Evolutionary conservation across 1,284 basidiomycete species (phyloP).

Genomic region (Ustilago xerochloae): DNA sequence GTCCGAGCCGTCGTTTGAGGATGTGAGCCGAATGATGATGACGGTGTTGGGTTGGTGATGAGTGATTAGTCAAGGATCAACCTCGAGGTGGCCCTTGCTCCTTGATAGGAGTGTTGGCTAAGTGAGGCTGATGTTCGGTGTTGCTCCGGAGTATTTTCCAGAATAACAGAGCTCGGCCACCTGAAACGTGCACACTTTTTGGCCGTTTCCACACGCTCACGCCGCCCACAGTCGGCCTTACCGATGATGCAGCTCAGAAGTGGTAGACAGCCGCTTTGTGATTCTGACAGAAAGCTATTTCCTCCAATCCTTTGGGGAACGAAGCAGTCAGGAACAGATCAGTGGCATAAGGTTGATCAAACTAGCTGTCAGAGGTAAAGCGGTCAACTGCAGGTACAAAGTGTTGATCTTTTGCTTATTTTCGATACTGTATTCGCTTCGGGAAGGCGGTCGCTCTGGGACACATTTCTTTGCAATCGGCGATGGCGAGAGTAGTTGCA

Average conservation of each 20-base stretch:
- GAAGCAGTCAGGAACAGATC: background rate
- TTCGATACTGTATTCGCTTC: background rate
- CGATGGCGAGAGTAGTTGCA: no score
- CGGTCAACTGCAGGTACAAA: conserved; percentile 13
- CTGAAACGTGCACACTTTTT: conserved; percentile 15
- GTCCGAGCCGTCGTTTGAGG: background rate
- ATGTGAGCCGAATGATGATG: background rate
- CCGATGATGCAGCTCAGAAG: background rate
- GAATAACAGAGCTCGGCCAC: conserved; percentile 2
- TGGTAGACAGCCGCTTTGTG: no score
- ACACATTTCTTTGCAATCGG: no score
- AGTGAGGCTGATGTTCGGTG: background rate
- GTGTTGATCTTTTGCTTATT: background rate
- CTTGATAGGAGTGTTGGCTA: background rate
- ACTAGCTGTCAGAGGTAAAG: background rate
- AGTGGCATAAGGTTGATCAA: no score
- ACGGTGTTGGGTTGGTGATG: conserved; percentile 2
- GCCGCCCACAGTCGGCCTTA: background rate
- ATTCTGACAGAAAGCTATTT: no score
- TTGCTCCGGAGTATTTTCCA: background rate
- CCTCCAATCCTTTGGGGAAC: no score
- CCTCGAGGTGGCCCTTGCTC: background rate
- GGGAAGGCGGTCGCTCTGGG: no score
- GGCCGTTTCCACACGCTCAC: conserved; percentile 3
- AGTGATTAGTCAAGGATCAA: background rate